Conservation (phyloP, 2,329 filamentous ascomycete species). For the Aspergillus sp. region DNA sequence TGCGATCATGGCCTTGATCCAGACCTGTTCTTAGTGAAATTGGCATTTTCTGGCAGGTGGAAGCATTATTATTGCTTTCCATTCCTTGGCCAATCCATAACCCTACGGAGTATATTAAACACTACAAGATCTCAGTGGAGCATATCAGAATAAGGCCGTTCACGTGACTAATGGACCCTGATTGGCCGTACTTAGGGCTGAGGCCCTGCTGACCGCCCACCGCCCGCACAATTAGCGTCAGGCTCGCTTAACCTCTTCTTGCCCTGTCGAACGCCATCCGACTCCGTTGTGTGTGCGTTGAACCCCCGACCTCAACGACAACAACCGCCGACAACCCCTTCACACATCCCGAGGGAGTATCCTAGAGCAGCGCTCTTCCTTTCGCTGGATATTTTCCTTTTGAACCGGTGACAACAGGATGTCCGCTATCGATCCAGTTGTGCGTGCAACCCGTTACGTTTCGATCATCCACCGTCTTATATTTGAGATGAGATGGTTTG, state of each 20-base stretch:
- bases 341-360: conserved; percentile 35
- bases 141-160: too few species aligned
- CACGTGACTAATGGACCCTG: conserved; percentile 19
- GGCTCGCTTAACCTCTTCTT: conserved; percentile 34
- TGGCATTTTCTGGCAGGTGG: too few species aligned
- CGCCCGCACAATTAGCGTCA: conserved; percentile 27
- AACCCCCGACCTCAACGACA: conserved; percentile 37
- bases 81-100: too few species aligned
- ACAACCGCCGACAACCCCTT: conserved; percentile 37
- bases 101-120: too few species aligned
- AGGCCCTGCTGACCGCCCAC: conserved; percentile 21
- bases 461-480: neutral
- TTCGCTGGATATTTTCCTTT: conserved; percentile 35
- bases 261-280: conserved; percentile 25
- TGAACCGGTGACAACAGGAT: conserved; percentile 46
- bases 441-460: conserved; percentile 36
- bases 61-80: too few species aligned
- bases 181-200: conserved; percentile 34
- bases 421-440: conserved; percentile 60
- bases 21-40: too few species aligned
- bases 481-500: conserved; percentile 3
- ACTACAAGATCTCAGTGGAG: too few species aligned
- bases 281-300: conserved; percentile 36
- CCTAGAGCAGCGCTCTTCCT: conserved; percentile 34
- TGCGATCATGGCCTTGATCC: too few species aligned